Conservation (phyloP, 108 stramenopile genomes). For the Discostella pseudostelligera region DNA sequence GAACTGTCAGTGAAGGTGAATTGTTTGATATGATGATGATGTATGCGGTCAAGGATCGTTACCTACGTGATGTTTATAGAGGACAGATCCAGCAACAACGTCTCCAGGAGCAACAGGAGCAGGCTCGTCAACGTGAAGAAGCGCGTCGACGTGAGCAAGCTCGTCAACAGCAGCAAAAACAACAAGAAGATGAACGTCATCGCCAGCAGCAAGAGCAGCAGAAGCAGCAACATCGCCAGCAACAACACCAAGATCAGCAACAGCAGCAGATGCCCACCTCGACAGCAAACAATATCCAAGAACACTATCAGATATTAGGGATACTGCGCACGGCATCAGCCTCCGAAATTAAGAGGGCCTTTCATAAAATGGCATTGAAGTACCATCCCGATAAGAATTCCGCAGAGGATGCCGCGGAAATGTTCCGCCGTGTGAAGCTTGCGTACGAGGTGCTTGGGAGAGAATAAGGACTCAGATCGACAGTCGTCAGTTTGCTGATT, state of each 20-base stretch:
- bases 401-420: slow-evolving; percentile 66
- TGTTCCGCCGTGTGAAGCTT: slow-evolving; percentile 68
- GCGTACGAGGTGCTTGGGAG: slow-evolving; percentile 80
- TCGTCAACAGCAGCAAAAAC: slow-evolving; percentile 19
- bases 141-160: slow-evolving; percentile 11
- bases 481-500: no score
- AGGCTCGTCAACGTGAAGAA: slow-evolving; percentile 26
- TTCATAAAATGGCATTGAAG: slow-evolving; percentile 70
- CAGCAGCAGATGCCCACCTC: slow-evolving; percentile 8
- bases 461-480: slow-evolving; percentile 59
- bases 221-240: no score
- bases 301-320: slow-evolving; percentile 66
- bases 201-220: no score
- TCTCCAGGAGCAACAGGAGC: no score
- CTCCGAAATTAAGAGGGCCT: slow-evolving; percentile 77
- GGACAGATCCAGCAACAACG: no score
- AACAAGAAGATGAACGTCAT: neutral
- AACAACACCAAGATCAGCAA: slow-evolving; percentile 28
- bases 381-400: slow-evolving; percentile 79
- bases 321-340: slow-evolving; percentile 51
- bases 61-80: slow-evolving; percentile 41
- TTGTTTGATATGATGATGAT: slow-evolving; percentile 47
- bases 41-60: slow-evolving; percentile 52
- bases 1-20: slow-evolving; percentile 12
- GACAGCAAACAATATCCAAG: slow-evolving; percentile 9